phyloP scores from a whole-genome alignment of 805 yeast species.

The Myxozyma mucilagina region DNA sequence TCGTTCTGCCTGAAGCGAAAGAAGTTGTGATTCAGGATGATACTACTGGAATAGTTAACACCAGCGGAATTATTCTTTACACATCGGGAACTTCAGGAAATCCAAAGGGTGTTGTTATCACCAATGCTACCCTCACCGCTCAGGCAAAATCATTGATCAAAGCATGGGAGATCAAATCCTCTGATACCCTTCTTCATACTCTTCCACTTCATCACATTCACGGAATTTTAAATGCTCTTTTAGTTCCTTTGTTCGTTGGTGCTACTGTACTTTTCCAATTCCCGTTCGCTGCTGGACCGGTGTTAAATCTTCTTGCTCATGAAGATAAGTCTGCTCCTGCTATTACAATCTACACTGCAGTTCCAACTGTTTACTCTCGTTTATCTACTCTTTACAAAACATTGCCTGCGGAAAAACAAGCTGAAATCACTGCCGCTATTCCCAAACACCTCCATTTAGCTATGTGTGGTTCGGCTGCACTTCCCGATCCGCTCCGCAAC shows the following conservation, averaged over 20 bases:
- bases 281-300: conserved; percentile 37
- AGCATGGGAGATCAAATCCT: conserved; percentile 37
- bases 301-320: conserved; percentile 32
- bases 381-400: conserved; percentile 32
- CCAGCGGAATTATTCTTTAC: conserved; percentile 38
- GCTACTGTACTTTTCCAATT: conserved; percentile 39
- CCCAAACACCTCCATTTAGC: conserved; percentile 34
- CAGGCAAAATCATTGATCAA: conserved; percentile 39
- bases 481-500: conserved; percentile 39
- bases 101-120: conserved; percentile 42
- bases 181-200: conserved; percentile 38
- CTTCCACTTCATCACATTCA: conserved; percentile 43
- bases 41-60: not conserved
- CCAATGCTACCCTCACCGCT: conserved; percentile 37
- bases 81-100: conserved; percentile 43
- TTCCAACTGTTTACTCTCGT: conserved; percentile 40
- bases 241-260: conserved; percentile 39
- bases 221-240: conserved; percentile 40
- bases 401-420: conserved; percentile 20
- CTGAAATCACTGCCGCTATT: conserved; percentile 26
- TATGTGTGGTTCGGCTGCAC: conserved; percentile 43
- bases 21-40: conserved; percentile 8
- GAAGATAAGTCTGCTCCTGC: conserved; percentile 33
- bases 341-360: conserved; percentile 41
- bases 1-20: conserved; percentile 12